Evolutionary conservation across 345 rosid species (phyloP), one percentile per base, ranked within the genome.

Genomic region (Capsella bursapastoris): DNA sequence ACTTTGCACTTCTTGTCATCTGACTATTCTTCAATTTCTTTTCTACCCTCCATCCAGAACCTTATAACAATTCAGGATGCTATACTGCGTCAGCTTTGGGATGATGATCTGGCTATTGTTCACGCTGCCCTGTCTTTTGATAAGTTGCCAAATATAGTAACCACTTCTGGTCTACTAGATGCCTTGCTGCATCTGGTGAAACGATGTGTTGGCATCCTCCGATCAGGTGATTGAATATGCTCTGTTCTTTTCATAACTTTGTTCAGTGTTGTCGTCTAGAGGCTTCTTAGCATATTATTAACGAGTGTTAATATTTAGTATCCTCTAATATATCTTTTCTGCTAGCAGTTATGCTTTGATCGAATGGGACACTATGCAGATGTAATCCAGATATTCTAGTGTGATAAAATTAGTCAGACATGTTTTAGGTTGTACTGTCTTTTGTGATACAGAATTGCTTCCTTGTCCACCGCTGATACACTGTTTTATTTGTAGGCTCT

Each of bases 21-120:
- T 71, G 43, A 43, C 49, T 60, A 16, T 48, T 10, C 37, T 49
- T 9, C 32, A 6, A 65, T 25, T 41, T 65, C 32, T 59, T 53
- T 38, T 60, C 9, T 45, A 40, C 62, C 35, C 18, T 72, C 35
- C 68, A 43, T 57, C 78, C 90, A 95, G 99, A 86, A 82, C 69
- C 79, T 90, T 71, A 82, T 78, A 64, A 79, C 82, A 25, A 75
- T 95, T 82, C 85, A 81, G 77, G 94, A 89, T 81, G 89, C 85
- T 28, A 68, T 95, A 61, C 59, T 89, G 70, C 80, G 82, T 82
- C 96, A 88, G 75, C 89, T 95, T 72, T 79, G 71, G 55, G 98
- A 95, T 82, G 86, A 85, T 78, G 99, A 95, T 80, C 79, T 95
- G 59, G 80, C 87, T 63, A 88, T 95, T 57, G 91, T 95, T 77